These are phyloP conservation scores for Macrolepiota fuliginosa DNA, from an alignment of 768 basidiomycete species.

Conservation along the genomic window DNA sequence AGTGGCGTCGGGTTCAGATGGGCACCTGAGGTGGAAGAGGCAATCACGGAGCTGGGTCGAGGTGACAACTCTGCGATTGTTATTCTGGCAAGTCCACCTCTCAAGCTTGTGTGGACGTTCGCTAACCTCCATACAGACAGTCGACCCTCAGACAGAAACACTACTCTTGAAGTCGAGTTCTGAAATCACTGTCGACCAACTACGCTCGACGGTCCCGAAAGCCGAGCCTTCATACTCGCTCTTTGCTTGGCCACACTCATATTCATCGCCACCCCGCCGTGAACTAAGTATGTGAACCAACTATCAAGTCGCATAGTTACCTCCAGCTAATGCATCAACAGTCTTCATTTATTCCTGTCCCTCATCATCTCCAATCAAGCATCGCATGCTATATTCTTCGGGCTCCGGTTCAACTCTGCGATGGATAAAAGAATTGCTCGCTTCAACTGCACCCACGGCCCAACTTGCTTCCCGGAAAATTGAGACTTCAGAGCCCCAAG, in stretches of 20 bases:
- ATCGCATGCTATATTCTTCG: slow-evolving; percentile 88
- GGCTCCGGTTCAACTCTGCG: slow-evolving; percentile 56
- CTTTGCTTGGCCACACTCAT: slow-evolving; percentile 58
- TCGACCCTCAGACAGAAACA: slow-evolving; percentile 64
- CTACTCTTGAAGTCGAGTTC: slow-evolving; percentile 42
- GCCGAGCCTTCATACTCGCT: slow-evolving; percentile 68
- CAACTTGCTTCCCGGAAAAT: slow-evolving; percentile 58
- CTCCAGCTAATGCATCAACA: slow-evolving; percentile 23
- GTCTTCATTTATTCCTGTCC: slow-evolving; percentile 96
- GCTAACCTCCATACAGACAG: slow-evolving; percentile 40
- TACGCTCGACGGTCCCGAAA: slow-evolving; percentile 49
- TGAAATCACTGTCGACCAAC: slow-evolving; percentile 37
- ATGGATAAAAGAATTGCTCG: slow-evolving; percentile 51
- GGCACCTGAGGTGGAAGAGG: slow-evolving; percentile 61
- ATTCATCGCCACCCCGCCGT: slow-evolving; percentile 38
- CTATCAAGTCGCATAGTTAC: background rate
- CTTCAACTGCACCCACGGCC: slow-evolving; percentile 37
- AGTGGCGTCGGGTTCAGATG: slow-evolving; percentile 65
- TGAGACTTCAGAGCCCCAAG: slow-evolving; percentile 79
- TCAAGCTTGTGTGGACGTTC: background rate
- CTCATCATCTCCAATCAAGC: slow-evolving; percentile 71
- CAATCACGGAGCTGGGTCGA: slow-evolving; percentile 55
- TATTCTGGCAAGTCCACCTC: slow-evolving; percentile 51
- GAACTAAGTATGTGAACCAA: slow-evolving; percentile 52
- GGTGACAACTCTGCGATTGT: slow-evolving; percentile 53